A percentile compares a stretch with the other conserved stretches of the same genome.
phyloP scores from a whole-genome alignment of 164 flowering plant genomes.

The Umbellularia californica region DNA sequence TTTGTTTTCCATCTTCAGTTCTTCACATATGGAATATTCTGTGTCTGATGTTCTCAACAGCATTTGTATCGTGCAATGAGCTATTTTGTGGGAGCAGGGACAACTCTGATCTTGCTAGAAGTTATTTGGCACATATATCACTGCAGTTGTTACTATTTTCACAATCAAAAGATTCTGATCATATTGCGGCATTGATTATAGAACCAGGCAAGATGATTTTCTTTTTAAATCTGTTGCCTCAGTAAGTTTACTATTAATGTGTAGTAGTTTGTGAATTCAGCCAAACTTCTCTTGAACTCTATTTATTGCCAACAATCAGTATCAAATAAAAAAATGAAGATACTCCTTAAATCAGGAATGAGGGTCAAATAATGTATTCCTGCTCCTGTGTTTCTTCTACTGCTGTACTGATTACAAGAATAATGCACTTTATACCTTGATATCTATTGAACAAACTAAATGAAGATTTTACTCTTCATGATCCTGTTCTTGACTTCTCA shows the following conservation, averaged over 20 bases:
- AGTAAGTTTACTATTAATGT: background rate
- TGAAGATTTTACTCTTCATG: too few species aligned
- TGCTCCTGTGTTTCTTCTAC: too few species aligned
- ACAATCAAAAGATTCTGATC: slow-evolving; percentile 19
- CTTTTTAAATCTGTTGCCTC: background rate
- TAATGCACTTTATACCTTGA: too few species aligned
- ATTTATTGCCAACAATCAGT: too few species aligned
- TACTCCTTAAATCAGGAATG: too few species aligned
- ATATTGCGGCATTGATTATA: slow-evolving; percentile 77
- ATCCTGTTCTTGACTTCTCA: too few species aligned
- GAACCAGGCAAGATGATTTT: slow-evolving; percentile 76
- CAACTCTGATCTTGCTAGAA: slow-evolving; percentile 43
- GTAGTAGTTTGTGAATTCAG: too few species aligned
- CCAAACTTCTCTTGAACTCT: too few species aligned
- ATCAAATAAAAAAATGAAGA: too few species aligned
- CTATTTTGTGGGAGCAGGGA: slow-evolving; percentile 58
- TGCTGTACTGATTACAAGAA: too few species aligned
- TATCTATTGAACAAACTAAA: too few species aligned
- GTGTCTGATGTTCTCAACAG: slow-evolving; percentile 32
- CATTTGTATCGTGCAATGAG: slow-evolving; percentile 58
- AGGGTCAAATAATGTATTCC: too few species aligned
- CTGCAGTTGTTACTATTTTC: slow-evolving; percentile 31
- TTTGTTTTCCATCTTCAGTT: background rate
- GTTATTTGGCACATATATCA: slow-evolving; percentile 58
- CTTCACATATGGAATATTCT: slow-evolving; percentile 4